Evolutionary conservation across 176 grass and related monocot species (phyloP).

Genomic region (Cenchrus americanus): DNA sequence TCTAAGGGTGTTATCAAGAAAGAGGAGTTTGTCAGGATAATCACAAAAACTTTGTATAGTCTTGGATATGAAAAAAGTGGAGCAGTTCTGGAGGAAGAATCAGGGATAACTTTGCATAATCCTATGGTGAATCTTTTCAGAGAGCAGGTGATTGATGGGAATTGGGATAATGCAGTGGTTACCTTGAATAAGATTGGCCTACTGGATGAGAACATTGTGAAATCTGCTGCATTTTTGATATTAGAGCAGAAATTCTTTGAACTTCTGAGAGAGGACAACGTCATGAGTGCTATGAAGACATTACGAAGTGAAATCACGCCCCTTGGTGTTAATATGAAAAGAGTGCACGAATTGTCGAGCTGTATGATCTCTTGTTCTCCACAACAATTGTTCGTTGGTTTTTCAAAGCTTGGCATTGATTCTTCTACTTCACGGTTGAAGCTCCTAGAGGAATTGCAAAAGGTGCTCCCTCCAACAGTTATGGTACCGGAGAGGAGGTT

Average conservation of each 20-base stretch:
- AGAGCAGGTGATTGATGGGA: slow-evolving; percentile 75
- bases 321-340: slow-evolving; percentile 67
- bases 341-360: slow-evolving; percentile 72
- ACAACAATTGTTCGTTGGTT: slow-evolving; percentile 53
- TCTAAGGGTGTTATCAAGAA: slow-evolving; percentile 87
- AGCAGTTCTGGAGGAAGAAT: slow-evolving; percentile 89
- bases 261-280: slow-evolving; percentile 66
- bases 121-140: slow-evolving; percentile 68
- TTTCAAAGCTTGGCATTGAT: slow-evolving; percentile 56
- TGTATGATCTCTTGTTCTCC: slow-evolving; percentile 65
- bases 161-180: slow-evolving; percentile 72
- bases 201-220: slow-evolving; percentile 61
- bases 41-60: slow-evolving; percentile 83
- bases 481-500: slow-evolving; percentile 88
- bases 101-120: slow-evolving; percentile 81
- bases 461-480: slow-evolving; percentile 70
- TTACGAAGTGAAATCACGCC: slow-evolving; percentile 80
- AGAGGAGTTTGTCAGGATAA: slow-evolving; percentile 92
- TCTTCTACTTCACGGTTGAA: slow-evolving; percentile 53
- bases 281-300: slow-evolving; percentile 71
- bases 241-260: slow-evolving; percentile 95
- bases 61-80: slow-evolving; percentile 90
- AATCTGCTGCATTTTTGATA: slow-evolving; percentile 75
- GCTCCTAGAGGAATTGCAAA: slow-evolving; percentile 88
- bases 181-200: slow-evolving; percentile 84